These are phyloP conservation scores for Adiantum capillusveneris DNA, from an alignment of 75 land plant species.

Conservation along the genomic window DNA sequence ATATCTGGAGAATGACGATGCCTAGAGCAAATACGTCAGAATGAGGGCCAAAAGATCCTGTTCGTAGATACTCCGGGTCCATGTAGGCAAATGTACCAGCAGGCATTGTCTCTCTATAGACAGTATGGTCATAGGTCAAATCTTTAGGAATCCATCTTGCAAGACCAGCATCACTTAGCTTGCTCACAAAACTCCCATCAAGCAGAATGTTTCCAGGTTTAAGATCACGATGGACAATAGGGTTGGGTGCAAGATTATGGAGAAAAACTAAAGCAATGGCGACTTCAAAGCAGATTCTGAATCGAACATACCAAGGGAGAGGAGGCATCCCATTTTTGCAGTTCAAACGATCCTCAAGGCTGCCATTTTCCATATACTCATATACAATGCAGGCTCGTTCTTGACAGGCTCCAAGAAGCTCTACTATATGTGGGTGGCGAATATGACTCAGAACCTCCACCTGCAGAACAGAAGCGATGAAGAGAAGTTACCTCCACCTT, in stretches of 20 bases:
- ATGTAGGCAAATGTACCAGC: constrained; percentile 59
- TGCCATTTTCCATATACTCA: constrained; percentile 35
- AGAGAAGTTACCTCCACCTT: no score
- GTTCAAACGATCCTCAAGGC: constrained; percentile 17
- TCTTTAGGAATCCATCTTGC: constrained; percentile 6
- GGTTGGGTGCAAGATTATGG: constrained; percentile 3
- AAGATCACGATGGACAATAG: constrained; percentile 20
- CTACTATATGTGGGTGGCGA: constrained; percentile 15
- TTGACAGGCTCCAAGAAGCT: constrained; percentile 14
- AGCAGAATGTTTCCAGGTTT: constrained; percentile 25
- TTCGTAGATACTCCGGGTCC: constrained; percentile 19
- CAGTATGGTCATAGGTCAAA: constrained; percentile 11
- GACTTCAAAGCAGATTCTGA: constrained; percentile 11
- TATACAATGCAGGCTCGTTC: constrained; percentile 15
- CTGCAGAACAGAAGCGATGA: constrained; percentile 26
- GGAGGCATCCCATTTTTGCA: constrained; percentile 11
- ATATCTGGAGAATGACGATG: constrained; percentile 17
- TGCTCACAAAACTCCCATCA: constrained; percentile 14
- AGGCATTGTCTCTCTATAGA: constrained; percentile 37
- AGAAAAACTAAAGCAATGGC: constrained; percentile 8
- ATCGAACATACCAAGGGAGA: constrained; percentile 11
- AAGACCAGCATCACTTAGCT: constrained; percentile 23
- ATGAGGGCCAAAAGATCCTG: constrained; percentile 11
- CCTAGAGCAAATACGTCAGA: constrained; percentile 28
- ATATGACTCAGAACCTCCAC: constrained; percentile 40